phyloP scores from a whole-genome alignment of 2,329 filamentous ascomycete species.

The Stenocarpella maydis region DNA sequence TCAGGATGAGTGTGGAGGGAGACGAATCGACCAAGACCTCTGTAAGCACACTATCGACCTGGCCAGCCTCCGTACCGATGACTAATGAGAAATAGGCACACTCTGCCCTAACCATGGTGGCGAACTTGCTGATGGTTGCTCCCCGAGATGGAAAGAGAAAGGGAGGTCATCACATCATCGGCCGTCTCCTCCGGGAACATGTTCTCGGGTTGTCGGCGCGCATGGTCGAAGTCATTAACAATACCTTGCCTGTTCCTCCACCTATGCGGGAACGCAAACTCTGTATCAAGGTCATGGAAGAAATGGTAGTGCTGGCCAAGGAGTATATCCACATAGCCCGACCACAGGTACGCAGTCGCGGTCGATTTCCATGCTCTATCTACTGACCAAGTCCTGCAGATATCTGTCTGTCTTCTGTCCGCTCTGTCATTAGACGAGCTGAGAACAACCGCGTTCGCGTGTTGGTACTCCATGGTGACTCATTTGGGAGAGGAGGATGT shows the following conservation, averaged over 20 bases:
- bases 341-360: conserved; percentile 70
- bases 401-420: conserved; percentile 90
- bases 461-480: conserved; percentile 82
- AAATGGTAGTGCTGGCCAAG: conserved; percentile 83
- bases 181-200: conserved; percentile 81
- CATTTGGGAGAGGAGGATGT: conserved; percentile 82
- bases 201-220: conserved; percentile 87
- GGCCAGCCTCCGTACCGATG: conserved; percentile 24
- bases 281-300: conserved; percentile 83
- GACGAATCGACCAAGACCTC: conserved; percentile 62
- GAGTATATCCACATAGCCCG: conserved; percentile 79
- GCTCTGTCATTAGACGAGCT: conserved; percentile 79
- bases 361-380: background rate
- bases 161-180: conserved; percentile 61
- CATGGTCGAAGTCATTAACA: conserved; percentile 81
- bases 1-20: conserved; percentile 80
- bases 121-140: conserved; percentile 40
- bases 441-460: conserved; percentile 80
- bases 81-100: conserved; percentile 53
- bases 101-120: conserved; percentile 57
- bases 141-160: conserved; percentile 56
- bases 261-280: conserved; percentile 73
- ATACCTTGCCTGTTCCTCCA: conserved; percentile 62
- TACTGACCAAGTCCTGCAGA: conserved; percentile 57
- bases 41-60: conserved; percentile 54